phyloP scores from a whole-genome alignment of 805 yeast species.

The Geotrichum ghanense region DNA sequence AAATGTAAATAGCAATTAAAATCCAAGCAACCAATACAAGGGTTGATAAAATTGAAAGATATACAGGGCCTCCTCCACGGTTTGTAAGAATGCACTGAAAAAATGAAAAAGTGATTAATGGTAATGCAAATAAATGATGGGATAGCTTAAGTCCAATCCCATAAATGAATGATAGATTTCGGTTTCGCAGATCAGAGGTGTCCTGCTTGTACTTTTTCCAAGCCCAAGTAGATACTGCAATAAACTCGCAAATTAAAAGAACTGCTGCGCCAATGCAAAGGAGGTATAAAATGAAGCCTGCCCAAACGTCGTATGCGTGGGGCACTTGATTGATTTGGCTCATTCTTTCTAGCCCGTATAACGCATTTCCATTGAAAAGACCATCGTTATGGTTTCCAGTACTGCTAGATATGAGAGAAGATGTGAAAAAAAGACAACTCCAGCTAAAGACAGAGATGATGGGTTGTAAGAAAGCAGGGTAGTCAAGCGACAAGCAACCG shows the following conservation, averaged over 20 bases:
- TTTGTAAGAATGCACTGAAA: conserved; percentile 20
- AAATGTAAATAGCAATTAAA: conserved; percentile 9
- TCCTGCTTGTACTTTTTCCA: conserved; percentile 7
- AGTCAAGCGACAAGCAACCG: conserved; percentile 41
- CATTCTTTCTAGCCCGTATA: conserved; percentile 16
- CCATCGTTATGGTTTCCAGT: conserved; percentile 7
- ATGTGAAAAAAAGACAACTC: conserved; percentile 38
- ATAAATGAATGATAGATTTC: conserved; percentile 15
- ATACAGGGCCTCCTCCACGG: conserved; percentile 12
- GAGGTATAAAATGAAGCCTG: conserved; percentile 24
- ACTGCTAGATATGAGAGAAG: conserved; percentile 9
- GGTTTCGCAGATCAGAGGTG: conserved; percentile 11
- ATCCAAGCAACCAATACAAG: conserved; percentile 19
- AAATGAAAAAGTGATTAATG: conserved; percentile 19
- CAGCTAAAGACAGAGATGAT: conserved; percentile 39
- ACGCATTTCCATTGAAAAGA: conserved; percentile 4
- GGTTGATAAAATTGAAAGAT: conserved; percentile 19
- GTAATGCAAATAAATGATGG: conserved; percentile 19
- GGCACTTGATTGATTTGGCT: conserved; percentile 16
- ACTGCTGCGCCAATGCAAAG: conserved; percentile 16
- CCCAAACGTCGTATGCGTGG: conserved; percentile 23
- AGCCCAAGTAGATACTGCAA: conserved; percentile 9
- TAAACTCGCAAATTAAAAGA: conserved; percentile 7
- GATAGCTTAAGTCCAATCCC: conserved; percentile 21
- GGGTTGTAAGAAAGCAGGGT: conserved; percentile 56